phyloP scores from a whole-genome alignment of 2,329 filamentous ascomycete species.

The Xenosphaeropsis pyriputrescens region DNA sequence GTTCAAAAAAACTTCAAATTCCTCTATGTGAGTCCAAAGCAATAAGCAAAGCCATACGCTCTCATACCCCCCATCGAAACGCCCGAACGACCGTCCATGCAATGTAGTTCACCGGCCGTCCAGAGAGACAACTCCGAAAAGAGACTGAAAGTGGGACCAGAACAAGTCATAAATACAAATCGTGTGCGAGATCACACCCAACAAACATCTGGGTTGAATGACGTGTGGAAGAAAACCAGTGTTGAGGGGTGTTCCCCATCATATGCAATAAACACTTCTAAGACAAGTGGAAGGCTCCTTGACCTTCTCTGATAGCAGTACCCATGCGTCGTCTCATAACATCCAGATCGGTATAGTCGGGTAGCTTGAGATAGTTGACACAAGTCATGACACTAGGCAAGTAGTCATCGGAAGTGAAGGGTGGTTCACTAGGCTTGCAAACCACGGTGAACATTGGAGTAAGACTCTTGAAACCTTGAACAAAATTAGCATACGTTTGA shows the following conservation, averaged over 20 bases:
- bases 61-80: constrained; percentile 2
- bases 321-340: constrained; percentile 65
- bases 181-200: neutral
- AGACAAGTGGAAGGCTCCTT: constrained; percentile 94
- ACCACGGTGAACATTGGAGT: constrained; percentile 99
- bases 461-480: constrained; percentile 79
- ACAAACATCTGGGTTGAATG: neutral
- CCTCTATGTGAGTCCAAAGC: too few species aligned
- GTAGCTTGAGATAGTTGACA: constrained; percentile 96
- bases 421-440: constrained; percentile 93
- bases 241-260: too few species aligned
- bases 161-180: neutral
- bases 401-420: constrained; percentile 90
- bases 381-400: constrained; percentile 99
- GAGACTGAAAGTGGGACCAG: neutral
- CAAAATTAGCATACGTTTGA: constrained; percentile 18
- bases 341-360: constrained; percentile 74
- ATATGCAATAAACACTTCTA: constrained; percentile 23
- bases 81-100: constrained; percentile 21
- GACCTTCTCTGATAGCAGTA: constrained; percentile 84
- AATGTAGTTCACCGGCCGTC: constrained; percentile 13
- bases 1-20: too few species aligned
- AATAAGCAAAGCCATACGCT: too few species aligned
- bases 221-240: too few species aligned
- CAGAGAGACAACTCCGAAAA: constrained; percentile 3